Conservation (phyloP, 2,329 filamentous ascomycete species). For the Cladosporium cucumerinum region DNA sequence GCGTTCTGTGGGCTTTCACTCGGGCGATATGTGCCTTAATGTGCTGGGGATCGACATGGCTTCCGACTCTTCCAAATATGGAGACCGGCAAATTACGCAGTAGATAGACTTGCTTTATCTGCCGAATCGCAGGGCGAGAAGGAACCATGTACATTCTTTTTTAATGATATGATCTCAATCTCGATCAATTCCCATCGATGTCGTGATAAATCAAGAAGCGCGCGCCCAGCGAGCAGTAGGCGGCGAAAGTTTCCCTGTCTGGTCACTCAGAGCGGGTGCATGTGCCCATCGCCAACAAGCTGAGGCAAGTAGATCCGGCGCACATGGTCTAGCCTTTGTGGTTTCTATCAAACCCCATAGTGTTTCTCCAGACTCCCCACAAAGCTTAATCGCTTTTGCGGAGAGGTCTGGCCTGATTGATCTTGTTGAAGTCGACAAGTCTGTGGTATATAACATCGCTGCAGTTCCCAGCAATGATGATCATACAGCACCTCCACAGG, state of each 20-base stretch:
- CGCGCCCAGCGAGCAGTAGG: neutral
- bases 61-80: neutral
- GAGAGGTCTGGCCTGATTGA: neutral
- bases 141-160: neutral
- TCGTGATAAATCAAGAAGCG: neutral
- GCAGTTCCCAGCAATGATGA: neutral
- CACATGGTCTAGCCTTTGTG: constrained; percentile 1
- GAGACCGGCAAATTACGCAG: neutral
- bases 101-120: neutral
- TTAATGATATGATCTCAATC: neutral
- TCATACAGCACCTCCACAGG: neutral
- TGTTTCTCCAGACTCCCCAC: constrained; percentile 4
- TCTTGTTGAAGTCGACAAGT: neutral
- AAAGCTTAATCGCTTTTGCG: neutral
- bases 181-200: neutral
- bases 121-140: neutral
- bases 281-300: neutral
- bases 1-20: neutral
- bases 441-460: constrained; percentile 1
- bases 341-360: neutral
- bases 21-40: neutral
- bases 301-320: constrained; percentile 4
- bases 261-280: neutral
- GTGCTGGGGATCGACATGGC: neutral
- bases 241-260: neutral